phyloP scores from a whole-genome alignment of 371 early-diverging fungal genomes.

The Quaeritorhiza haematococci region DNA sequence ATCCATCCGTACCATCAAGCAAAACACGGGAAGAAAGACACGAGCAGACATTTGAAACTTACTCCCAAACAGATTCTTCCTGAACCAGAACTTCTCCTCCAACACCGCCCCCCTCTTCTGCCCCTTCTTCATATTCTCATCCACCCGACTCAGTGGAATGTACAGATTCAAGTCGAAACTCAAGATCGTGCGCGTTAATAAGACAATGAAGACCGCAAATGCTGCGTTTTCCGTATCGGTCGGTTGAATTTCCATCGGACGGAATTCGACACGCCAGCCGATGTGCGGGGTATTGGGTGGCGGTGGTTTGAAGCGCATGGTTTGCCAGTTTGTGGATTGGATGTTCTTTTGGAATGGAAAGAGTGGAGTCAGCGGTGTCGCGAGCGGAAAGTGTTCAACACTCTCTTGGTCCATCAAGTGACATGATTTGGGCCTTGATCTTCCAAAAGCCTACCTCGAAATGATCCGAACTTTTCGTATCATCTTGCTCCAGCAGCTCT shows the following conservation, averaged over 20 bases:
- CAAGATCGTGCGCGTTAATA: constrained; percentile 87
- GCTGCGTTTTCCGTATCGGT: constrained; percentile 98
- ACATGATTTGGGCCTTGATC: not conserved
- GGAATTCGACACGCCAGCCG: constrained; percentile 98
- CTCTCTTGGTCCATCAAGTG: no score
- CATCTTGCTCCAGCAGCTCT: constrained; percentile 85
- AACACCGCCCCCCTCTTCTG: constrained; percentile 81
- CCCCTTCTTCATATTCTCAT: constrained; percentile 91
- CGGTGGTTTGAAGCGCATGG: constrained; percentile 98
- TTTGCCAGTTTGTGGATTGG: constrained; percentile 99
- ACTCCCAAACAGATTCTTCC: constrained; percentile 68
- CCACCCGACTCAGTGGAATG: constrained; percentile 92
- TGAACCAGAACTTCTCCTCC: constrained; percentile 83
- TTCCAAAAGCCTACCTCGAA: constrained; percentile 72
- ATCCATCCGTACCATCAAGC: not conserved
- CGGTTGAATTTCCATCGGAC: constrained; percentile 96
- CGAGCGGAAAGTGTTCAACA: not conserved
- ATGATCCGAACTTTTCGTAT: constrained; percentile 79
- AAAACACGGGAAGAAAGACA: not conserved
- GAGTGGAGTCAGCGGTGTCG: not conserved
- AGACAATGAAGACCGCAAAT: constrained; percentile 87
- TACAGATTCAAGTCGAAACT: constrained; percentile 91
- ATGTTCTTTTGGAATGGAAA: constrained; percentile 64
- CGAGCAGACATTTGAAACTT: constrained; percentile 2
- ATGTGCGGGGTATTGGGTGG: constrained; percentile 75